Evolutionary conservation across 1,284 basidiomycete genomes (phyloP), one percentile per base, ranked within the genome.

Genomic region (Cystobasidium slooffiae): DNA sequence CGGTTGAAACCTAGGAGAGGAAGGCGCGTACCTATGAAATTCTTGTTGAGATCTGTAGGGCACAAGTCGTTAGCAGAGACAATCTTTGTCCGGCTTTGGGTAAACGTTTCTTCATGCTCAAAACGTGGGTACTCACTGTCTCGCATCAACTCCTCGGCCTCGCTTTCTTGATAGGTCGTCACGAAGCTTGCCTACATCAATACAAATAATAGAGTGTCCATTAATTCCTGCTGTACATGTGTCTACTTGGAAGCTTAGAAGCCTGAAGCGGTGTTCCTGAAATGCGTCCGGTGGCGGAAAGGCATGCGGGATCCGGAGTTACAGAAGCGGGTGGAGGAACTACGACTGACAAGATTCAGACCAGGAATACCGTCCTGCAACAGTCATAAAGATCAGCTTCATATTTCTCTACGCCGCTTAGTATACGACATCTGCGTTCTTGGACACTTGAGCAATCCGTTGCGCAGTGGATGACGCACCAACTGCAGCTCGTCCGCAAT

Each of bases 91-190:
- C 31, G 2, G 31, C 31, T 31, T 31, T 31, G 31, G 31, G 31
- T 31, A 31, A 31, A n/a, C n/a, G n/a, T n/a, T 5, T 31, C 31
- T 31, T 31, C 31, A 31, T 31, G 53, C 18, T 6, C 10, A 16
- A 16, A 16, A 20, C 20, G 8, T 46, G 43, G 43, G 7, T 7
- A 64, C 43, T 24, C 4, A 55, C 76, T 75, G 43, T 77, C 75
- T 16, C 75, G 49, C 80, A 81, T 82, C 39, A 83, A 76, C 73
- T 81, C 75, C 68, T 82, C 80, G 3, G 80, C 81, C 47, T 81
- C 77, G 14, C 74, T 73, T 51, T 79, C 78, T 67, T 75, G 73
- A 53, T 76, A 80, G 3, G 79, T 80, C 0, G 79, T 78, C 12
- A 78, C 76, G 63, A 77, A 78, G 9, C 69, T 72, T 31, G 46